Evolutionary conservation across 176 grass and related monocot species (phyloP).

Genomic region (maize (Zea mays)): DNA sequence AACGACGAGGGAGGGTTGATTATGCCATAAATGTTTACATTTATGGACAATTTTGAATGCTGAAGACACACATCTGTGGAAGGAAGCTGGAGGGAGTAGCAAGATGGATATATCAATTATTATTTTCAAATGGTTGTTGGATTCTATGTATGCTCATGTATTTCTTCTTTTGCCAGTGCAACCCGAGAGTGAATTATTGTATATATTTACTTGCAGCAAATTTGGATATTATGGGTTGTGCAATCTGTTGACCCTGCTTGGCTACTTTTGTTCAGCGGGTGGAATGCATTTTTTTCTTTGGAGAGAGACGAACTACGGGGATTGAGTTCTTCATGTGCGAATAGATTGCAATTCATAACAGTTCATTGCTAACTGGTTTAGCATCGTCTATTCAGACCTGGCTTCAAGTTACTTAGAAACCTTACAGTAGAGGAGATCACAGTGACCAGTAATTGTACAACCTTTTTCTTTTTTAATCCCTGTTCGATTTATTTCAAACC

Average conservation of each 20-base stretch:
- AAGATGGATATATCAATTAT: slow-evolving; percentile 22
- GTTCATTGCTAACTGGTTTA: no score
- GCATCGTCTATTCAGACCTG: no score
- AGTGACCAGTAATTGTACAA: no score
- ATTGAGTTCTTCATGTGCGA: no score
- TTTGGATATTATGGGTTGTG: background rate
- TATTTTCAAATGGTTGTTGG: slow-evolving; percentile 23
- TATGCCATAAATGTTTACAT: background rate
- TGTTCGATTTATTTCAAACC: no score
- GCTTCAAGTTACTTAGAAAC: no score
- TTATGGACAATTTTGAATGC: background rate
- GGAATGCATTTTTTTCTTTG: background rate
- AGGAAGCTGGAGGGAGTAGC: slow-evolving; percentile 7
- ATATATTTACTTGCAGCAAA: background rate
- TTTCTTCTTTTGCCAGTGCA: slow-evolving; percentile 37
- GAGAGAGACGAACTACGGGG: no score
- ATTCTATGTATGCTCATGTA: slow-evolving; percentile 13
- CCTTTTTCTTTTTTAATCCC: no score
- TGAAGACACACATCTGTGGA: background rate
- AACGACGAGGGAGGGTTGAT: background rate
- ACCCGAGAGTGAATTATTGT: background rate
- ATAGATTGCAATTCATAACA: no score
- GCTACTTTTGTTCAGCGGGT: background rate
- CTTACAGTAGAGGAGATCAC: no score
- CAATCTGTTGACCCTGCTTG: background rate